Evolutionary conservation across 1,284 basidiomycete genomes (phyloP).

Genomic region (Ustilago loliicola): DNA sequence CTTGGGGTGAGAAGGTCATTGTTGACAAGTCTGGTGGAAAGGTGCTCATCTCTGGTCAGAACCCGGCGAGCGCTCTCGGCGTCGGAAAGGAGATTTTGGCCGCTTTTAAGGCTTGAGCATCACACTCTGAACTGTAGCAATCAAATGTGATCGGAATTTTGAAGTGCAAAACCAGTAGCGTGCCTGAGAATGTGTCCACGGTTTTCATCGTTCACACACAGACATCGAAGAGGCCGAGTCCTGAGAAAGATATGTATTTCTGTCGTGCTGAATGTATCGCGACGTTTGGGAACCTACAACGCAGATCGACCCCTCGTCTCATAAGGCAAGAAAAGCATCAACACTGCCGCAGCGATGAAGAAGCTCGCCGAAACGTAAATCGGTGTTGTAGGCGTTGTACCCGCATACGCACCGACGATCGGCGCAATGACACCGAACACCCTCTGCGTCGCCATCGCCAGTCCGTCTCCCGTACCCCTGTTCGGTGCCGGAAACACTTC

Average conservation of each 20-base stretch:
- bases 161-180: neutral
- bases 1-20: slow-evolving; percentile 75
- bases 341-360: slow-evolving; percentile 76
- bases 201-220: neutral
- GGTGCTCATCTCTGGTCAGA: slow-evolving; percentile 73
- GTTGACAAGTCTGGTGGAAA: slow-evolving; percentile 62
- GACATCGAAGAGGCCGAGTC: neutral
- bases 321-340: slow-evolving; percentile 79
- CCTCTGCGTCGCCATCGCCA: slow-evolving; percentile 77
- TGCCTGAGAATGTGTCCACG: neutral
- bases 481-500: slow-evolving; percentile 81
- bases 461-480: slow-evolving; percentile 80
- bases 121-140: neutral
- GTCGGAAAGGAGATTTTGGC: slow-evolving; percentile 51
- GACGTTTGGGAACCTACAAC: slow-evolving; percentile 10
- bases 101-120: slow-evolving; percentile 41
- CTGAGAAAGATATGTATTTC: neutral
- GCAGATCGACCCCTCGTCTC: slow-evolving; percentile 73
- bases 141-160: neutral
- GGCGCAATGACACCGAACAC: slow-evolving; percentile 80
- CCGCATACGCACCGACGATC: slow-evolving; percentile 77
- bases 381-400: slow-evolving; percentile 73
- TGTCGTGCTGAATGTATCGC: neutral
- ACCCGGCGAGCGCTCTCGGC: slow-evolving; percentile 51
- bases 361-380: slow-evolving; percentile 80